Base-by-base conservation (phyloP, 108 stramenopile genomes). In the Schizochytrium sp. region DNA sequence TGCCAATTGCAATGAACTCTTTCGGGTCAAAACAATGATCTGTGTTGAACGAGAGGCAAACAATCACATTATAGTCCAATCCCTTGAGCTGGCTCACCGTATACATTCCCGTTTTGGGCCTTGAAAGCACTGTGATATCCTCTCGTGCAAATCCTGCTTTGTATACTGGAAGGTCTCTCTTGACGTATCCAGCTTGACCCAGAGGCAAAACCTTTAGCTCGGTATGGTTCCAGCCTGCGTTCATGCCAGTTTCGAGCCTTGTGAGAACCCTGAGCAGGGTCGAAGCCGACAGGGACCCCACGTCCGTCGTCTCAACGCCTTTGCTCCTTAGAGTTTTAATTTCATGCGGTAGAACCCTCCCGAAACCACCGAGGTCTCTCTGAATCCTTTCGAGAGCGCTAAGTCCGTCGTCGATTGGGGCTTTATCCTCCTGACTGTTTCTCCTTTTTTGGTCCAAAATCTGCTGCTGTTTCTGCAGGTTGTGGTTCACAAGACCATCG, bases 1-100 rank as follows among this genome's bases (percentile, higher is more conserved):
- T 55, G 76, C 53, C 76, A 10, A 83, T 83, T 5, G 76, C 19
- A 42, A 55, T 17, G 28, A 55, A 55, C 76, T 83, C 76, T 83
- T 83, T 83, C 15, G 76, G 76, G 76, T 83, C 76, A 40, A 83
- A 83, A 53, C 76, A 83, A 53, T 83, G 76, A 40, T 83, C 76
- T 2, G 76, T 83, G 47, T 83, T 83, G 76, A 83, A 83, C 50
- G 76, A 83, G 28, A 83, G 76, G 47, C 76, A 83, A 7, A 2
- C 50, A 53, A 83, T 83, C 17, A 49, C 53, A 10, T 49, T 55
- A 40, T 83, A 83, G 12, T 10, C 28, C 28, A 13, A 38, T 10
- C 76, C 28, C 28, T 40, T 17, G 45, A 83, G 76, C 53, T 83
- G 76, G 12, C n/a, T n/a, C 55, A 83, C 47, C 5, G 50, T 38